Evolutionary conservation across 2,329 filamentous ascomycete species (phyloP), one percentile per base, ranked within the genome.

Genomic region (Botrytis byssoidea): DNA sequence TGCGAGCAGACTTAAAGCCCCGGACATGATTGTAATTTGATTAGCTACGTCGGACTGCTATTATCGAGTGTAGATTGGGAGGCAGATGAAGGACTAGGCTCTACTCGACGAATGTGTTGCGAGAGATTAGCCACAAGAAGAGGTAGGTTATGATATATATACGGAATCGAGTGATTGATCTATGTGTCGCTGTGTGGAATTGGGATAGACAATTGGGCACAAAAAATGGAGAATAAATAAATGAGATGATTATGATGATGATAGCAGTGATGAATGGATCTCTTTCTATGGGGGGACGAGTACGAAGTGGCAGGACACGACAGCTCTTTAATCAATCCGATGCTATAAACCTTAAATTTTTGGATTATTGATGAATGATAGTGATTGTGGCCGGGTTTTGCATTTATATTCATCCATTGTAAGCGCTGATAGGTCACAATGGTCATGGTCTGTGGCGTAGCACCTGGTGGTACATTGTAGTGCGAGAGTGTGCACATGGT

Each of bases 391-490:
- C 35, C 66, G 55, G 66, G 66, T 51, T 48, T 68, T 29, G 65
- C 48, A 55, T 63, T 71, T 42, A 29, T 55, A 51, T 44, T 14
- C 46, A 40, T 51, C 40, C 37, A 51, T 25, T 18, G 25, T 64
- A 64, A 64, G 42, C 32, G 59, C 42, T 65, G 42, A 66, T 44
- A 72, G 70, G 70, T 59, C 29, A 40, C 35, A 48, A 48, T 40
- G 32, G 40, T 65, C 70, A 71, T 37, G 70, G 37, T 55, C 32
- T 66, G 70, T 66, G 70, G 70, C 70, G 70, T 42, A 67, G 70
- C 68, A 61, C 37, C 59, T 46, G 55, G 51, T 61, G 68, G 68
- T 35, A 35, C 35, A 35, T 35, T 4, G 35, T 35, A 60, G 32
- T 44, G 29, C 37, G 55, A 37, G 37, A 40, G 37, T 40, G 37